These are phyloP conservation scores for Nitzschia inconspicua DNA, from an alignment of 108 stramenopile genomes.

Conservation along the genomic window DNA sequence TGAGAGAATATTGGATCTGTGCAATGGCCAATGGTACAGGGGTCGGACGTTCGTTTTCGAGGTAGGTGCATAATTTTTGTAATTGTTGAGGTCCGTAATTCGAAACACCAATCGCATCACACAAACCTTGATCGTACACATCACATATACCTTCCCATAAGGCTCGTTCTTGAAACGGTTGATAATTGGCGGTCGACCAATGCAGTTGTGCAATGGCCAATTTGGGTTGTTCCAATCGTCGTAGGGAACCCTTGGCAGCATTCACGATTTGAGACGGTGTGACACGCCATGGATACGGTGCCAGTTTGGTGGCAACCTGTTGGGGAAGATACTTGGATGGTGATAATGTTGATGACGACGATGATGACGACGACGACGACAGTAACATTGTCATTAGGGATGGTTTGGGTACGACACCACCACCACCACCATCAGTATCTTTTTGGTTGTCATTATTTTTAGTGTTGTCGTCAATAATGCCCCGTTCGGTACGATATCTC, in stretches of 20 bases:
- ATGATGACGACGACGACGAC: neutral
- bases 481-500: constrained; percentile 47
- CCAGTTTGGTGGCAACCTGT: constrained; percentile 83
- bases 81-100: constrained; percentile 82
- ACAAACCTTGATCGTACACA: constrained; percentile 71
- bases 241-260: constrained; percentile 60
- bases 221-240: constrained; percentile 69
- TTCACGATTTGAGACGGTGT: constrained; percentile 58
- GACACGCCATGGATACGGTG: constrained; percentile 86
- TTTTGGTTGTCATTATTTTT: constrained; percentile 4
- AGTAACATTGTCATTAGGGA: too few relatives aligned
- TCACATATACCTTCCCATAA: constrained; percentile 81
- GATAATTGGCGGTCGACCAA: constrained; percentile 85
- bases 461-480: too few relatives aligned
- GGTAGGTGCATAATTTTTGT: constrained; percentile 38
- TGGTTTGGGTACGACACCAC: neutral
- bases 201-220: constrained; percentile 76
- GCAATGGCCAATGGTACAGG: constrained; percentile 79
- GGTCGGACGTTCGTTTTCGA: constrained; percentile 46
- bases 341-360: neutral
- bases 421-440: constrained; percentile 3
- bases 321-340: constrained; percentile 33
- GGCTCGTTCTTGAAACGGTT: constrained; percentile 76
- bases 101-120: constrained; percentile 76
- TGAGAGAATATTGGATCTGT: constrained; percentile 81